Base-by-base conservation (phyloP, 768 basidiomycete species). In the Auricularia cornea region DNA sequence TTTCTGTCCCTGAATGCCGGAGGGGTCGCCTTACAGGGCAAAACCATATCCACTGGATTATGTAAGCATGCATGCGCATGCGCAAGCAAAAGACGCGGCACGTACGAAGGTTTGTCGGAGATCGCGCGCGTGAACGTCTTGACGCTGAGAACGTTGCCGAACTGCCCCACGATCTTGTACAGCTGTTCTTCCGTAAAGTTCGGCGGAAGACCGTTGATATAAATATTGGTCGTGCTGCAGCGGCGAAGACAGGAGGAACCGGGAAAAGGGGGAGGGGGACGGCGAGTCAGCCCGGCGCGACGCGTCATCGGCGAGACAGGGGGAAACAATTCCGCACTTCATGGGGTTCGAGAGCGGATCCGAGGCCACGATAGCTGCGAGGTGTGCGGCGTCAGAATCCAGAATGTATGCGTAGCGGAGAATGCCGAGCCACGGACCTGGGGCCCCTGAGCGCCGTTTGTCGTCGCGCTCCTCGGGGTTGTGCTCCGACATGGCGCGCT, bases 161-260 rank as follows among this genome's bases (percentile, higher is more conserved):
- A 94, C n/a, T 84, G 86, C 28, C 79, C 75, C 35, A 88, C 81
- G 61, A 94, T 83, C 31, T 83, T 83, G 68, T 85, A 86, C 48
- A 94, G 78, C 65, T 90, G 83, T 64, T 90, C 90, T 69, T 92
- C 91, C 0, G 89, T 85, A 69, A 83, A 92, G 74, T 91, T 85
- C 3, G 90, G 88, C 2, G 90, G 90, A 18, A 94, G 81, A 14
- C 91, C 91, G 69, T 93, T 93, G 76, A 93, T 92, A 71, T 93
- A 93, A 0, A 93, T 88, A 68, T 93, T 93, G 0, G 91, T 89
- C 1, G 88, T 85, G 28, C 68, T 71, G 40, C 32, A 28, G 63
- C 41, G 33, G 29, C 35, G 40, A 44, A 35, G 3, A 44, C 12
- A 38, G 16, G 16, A 14, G 16, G 5, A 18, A 48, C 20, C 3